Evolutionary conservation across 768 basidiomycete species (phyloP).

Genomic region (Coprinopsis sp.): DNA sequence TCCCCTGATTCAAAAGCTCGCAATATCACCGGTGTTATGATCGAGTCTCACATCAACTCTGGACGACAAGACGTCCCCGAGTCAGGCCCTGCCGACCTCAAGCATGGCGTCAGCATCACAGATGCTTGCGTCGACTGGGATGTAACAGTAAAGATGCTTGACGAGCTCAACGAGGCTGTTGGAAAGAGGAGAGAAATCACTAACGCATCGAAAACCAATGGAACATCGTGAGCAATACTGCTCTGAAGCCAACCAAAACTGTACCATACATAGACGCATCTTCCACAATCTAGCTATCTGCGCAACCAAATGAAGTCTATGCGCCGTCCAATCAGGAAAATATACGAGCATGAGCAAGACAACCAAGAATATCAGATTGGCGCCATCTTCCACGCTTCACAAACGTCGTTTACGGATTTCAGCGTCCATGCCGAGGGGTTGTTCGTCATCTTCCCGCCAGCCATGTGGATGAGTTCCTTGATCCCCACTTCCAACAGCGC

Average conservation of each 20-base stretch:
- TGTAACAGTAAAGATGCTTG: constrained; percentile 70
- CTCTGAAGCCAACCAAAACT: background rate
- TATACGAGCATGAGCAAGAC: too few relatives aligned
- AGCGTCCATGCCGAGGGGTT: constrained; percentile 70
- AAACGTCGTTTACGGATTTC: constrained; percentile 60
- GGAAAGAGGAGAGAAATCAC: constrained; percentile 37
- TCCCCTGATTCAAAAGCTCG: constrained; percentile 44
- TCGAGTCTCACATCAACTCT: constrained; percentile 90
- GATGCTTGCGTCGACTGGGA: constrained; percentile 92
- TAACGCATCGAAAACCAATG: background rate
- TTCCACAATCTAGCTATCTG: too few relatives aligned
- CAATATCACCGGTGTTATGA: constrained; percentile 92
- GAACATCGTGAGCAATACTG: background rate
- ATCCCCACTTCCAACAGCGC: constrained; percentile 48
- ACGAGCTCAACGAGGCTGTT: constrained; percentile 62
- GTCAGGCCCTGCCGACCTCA: constrained; percentile 61
- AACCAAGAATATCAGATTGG: background rate
- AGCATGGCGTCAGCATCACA: constrained; percentile 83
- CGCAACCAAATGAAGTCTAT: too few relatives aligned
- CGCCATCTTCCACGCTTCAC: constrained; percentile 47
- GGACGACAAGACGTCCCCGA: constrained; percentile 87
- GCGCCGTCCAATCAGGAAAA: too few relatives aligned
- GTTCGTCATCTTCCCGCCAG: constrained; percentile 77
- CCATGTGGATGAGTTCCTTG: constrained; percentile 79
- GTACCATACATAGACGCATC: too few relatives aligned